Conservation (phyloP, 768 basidiomycete genomes). For the Sporobolomyces pararoseus region DNA sequence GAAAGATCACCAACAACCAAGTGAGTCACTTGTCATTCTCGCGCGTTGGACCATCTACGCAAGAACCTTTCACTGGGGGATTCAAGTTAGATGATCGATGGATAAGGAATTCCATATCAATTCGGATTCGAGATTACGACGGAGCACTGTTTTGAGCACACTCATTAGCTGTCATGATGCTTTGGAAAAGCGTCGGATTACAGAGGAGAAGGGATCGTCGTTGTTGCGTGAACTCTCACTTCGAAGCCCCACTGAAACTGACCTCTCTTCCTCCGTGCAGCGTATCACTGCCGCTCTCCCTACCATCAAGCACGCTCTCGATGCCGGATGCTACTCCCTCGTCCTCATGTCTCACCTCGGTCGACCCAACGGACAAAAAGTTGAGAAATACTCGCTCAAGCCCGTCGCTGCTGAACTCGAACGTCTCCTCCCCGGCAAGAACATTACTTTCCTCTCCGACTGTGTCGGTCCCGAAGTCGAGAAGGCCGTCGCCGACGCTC, state of each 20-base stretch:
- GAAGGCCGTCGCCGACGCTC: slow-evolving; percentile 64
- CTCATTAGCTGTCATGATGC: too few relatives aligned
- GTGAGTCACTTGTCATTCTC: slow-evolving; percentile 51
- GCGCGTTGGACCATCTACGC: too few relatives aligned
- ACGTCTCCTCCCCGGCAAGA: slow-evolving; percentile 59
- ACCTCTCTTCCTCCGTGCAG: slow-evolving; percentile 52
- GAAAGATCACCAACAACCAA: slow-evolving; percentile 91
- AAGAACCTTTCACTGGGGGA: too few relatives aligned
- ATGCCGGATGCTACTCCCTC: slow-evolving; percentile 76
- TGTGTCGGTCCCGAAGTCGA: slow-evolving; percentile 84
- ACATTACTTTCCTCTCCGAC: slow-evolving; percentile 76
- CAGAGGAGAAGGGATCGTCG: not conserved
- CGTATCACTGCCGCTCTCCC: slow-evolving; percentile 95
- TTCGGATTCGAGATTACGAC: not conserved
- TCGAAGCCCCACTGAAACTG: slow-evolving; percentile 10
- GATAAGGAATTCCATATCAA: too few relatives aligned
- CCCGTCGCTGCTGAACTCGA: slow-evolving; percentile 79
- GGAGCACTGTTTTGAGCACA: not conserved
- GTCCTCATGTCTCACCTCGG: slow-evolving; percentile 98
- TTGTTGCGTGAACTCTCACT: too few relatives aligned
- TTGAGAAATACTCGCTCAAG: slow-evolving; percentile 82
- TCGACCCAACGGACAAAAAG: slow-evolving; percentile 87
- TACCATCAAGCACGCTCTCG: slow-evolving; percentile 87
- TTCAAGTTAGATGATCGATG: not conserved
- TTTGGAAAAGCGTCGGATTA: too few relatives aligned